phyloP scores from a whole-genome alignment of 2,329 filamentous ascomycete genomes.

The Balansia obtecta region DNA sequence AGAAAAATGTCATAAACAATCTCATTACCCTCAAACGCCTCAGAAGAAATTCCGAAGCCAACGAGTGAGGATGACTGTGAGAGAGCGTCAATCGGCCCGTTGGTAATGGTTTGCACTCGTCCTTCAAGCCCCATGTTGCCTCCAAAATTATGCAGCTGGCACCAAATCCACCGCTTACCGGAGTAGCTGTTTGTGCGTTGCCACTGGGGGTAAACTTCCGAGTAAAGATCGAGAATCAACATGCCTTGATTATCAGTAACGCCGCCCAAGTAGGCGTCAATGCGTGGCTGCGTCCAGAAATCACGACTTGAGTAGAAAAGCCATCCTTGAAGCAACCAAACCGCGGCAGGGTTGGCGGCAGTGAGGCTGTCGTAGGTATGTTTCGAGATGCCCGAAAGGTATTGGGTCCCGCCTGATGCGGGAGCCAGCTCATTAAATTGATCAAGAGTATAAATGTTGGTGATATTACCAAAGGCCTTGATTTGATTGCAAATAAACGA shows the following conservation, averaged over 20 bases:
- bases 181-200: constrained; percentile 35
- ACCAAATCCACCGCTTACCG: constrained; percentile 43
- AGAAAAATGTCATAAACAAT: constrained; percentile 38
- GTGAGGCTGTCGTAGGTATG: constrained; percentile 35
- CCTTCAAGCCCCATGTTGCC: constrained; percentile 37
- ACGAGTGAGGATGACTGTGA: constrained; percentile 27
- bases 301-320: constrained; percentile 31
- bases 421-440: constrained; percentile 41
- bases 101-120: constrained; percentile 34
- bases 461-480: constrained; percentile 33
- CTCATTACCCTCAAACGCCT: constrained; percentile 40
- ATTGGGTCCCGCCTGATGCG: constrained; percentile 29
- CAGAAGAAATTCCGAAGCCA: constrained; percentile 35
- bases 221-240: constrained; percentile 38
- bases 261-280: constrained; percentile 36
- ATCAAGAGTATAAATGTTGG: constrained; percentile 35
- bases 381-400: constrained; percentile 18
- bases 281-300: constrained; percentile 31
- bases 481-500: constrained; percentile 33
- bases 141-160: constrained; percentile 37
- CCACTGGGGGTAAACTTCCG: constrained; percentile 37
- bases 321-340: constrained; percentile 41
- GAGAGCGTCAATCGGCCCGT: constrained; percentile 31
- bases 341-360: constrained; percentile 30
- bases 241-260: constrained; percentile 30